Conservation (phyloP, 129 eudicot genomes). For the Flaveria trinervia region DNA sequence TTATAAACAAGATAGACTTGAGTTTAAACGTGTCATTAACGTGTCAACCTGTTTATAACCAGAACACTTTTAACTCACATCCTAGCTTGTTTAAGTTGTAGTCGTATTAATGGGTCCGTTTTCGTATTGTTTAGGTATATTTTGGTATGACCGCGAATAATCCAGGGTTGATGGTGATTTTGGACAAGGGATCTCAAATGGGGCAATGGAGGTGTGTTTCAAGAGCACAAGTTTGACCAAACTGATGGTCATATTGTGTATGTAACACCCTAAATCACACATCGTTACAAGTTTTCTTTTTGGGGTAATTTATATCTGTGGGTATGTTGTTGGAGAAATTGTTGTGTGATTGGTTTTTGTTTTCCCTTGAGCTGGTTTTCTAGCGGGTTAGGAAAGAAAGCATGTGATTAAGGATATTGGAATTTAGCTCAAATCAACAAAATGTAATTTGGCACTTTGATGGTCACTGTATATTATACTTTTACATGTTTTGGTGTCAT, state of each 20-base stretch:
- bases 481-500: slow-evolving; percentile 15
- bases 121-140: slow-evolving; percentile 47
- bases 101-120: neutral
- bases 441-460: slow-evolving; percentile 20
- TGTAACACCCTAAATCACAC: neutral
- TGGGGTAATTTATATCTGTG: neutral
- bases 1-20: no score
- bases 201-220: slow-evolving; percentile 74
- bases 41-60: neutral
- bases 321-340: slow-evolving; percentile 25
- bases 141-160: slow-evolving; percentile 57
- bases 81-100: no score
- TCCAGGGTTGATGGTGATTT: slow-evolving; percentile 61
- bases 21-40: no score
- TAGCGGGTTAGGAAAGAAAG: slow-evolving; percentile 30
- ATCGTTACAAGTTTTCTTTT: slow-evolving; percentile 1
- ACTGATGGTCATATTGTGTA: slow-evolving; percentile 11
- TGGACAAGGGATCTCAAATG: slow-evolving; percentile 57
- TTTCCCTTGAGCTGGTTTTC: slow-evolving; percentile 39
- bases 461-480: slow-evolving; percentile 18
- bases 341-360: slow-evolving; percentile 22
- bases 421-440: slow-evolving; percentile 37
- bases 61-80: no score
- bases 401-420: slow-evolving; percentile 29
- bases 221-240: slow-evolving; percentile 31